A percentile compares a stretch with the other conserved stretches of the same genome.
These are phyloP conservation scores for Capronia coronata DNA, from an alignment of 2,329 filamentous ascomycete species.

Conservation along the genomic window DNA sequence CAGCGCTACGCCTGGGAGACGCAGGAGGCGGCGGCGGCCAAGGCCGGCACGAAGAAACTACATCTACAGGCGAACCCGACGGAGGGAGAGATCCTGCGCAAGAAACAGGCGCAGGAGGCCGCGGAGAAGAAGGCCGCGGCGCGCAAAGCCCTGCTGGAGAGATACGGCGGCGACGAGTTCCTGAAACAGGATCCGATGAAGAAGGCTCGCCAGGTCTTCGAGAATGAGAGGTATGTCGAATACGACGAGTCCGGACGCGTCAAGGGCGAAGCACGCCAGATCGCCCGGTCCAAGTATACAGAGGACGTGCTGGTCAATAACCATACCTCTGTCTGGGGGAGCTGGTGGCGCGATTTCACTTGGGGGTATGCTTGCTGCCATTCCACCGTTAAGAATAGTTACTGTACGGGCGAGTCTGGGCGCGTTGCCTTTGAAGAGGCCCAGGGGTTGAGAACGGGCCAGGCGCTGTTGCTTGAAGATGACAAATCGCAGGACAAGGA, in stretches of 20 bases:
- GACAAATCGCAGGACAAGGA: constrained; percentile 6
- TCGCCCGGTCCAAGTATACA: constrained; percentile 79
- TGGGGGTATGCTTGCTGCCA: constrained; percentile 98
- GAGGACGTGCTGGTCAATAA: constrained; percentile 88
- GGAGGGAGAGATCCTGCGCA: constrained; percentile 75
- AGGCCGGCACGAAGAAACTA: constrained; percentile 43
- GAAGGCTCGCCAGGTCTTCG: constrained; percentile 43
- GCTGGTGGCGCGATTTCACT: constrained; percentile 91
- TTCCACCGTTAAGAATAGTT: constrained; percentile 89
- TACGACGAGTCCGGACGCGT: constrained; percentile 86
- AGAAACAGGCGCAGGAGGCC: constrained; percentile 69
- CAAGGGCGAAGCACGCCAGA: constrained; percentile 61
- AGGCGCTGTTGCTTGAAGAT: constrained; percentile 35
- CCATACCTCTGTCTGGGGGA: constrained; percentile 88
- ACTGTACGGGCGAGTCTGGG: constrained; percentile 89
- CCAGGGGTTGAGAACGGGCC: constrained; percentile 51
- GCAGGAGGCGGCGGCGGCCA: constrained; percentile 48
- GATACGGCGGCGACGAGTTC: constrained; percentile 68
- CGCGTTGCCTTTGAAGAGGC: constrained; percentile 73
- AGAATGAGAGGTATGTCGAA: constrained; percentile 74
- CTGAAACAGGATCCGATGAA: constrained; percentile 58
- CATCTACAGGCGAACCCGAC: constrained; percentile 97
- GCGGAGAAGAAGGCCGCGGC: constrained; percentile 62
- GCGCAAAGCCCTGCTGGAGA: constrained; percentile 66
- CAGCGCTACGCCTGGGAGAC: constrained; percentile 92